Conservation (phyloP, 2,329 filamentous ascomycete species). For the Gremmenia infestans region DNA sequence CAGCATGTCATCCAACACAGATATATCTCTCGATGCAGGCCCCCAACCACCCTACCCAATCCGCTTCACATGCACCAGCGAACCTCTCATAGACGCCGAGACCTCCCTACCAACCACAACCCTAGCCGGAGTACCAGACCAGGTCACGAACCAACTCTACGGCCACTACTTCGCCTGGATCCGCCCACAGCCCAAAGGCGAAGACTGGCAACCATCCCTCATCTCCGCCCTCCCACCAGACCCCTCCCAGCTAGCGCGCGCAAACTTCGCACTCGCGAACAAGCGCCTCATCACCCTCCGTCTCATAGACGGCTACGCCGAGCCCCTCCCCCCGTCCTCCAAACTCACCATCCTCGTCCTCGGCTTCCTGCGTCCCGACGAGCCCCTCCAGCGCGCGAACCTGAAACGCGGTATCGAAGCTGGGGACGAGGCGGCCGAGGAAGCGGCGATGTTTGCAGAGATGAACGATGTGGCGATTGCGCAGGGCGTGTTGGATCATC, state of each 20-base stretch:
- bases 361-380: slow-evolving; percentile 49
- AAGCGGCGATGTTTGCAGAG: slow-evolving; percentile 35
- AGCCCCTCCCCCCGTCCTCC: slow-evolving; percentile 36
- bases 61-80: slow-evolving; percentile 44
- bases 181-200: slow-evolving; percentile 31
- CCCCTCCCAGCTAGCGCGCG: slow-evolving; percentile 26
- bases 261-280: slow-evolving; percentile 38
- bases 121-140: slow-evolving; percentile 46
- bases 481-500: slow-evolving; percentile 34
- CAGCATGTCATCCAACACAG: slow-evolving; percentile 34
- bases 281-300: slow-evolving; percentile 48
- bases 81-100: slow-evolving; percentile 28
- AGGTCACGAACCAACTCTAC: slow-evolving; percentile 47
- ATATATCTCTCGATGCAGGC: slow-evolving; percentile 39
- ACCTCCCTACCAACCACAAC: slow-evolving; percentile 50
- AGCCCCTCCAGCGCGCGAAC: slow-evolving; percentile 36
- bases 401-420: slow-evolving; percentile 40
- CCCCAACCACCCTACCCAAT: slow-evolving; percentile 51
- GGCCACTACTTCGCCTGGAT: slow-evolving; percentile 66
- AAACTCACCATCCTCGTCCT: slow-evolving; percentile 52
- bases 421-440: slow-evolving; percentile 34
- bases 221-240: slow-evolving; percentile 51
- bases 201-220: slow-evolving; percentile 54
- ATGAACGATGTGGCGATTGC: slow-evolving; percentile 35
- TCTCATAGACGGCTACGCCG: slow-evolving; percentile 48